Conservation (phyloP, 306 rosid species). For the Rubus idaeus region DNA sequence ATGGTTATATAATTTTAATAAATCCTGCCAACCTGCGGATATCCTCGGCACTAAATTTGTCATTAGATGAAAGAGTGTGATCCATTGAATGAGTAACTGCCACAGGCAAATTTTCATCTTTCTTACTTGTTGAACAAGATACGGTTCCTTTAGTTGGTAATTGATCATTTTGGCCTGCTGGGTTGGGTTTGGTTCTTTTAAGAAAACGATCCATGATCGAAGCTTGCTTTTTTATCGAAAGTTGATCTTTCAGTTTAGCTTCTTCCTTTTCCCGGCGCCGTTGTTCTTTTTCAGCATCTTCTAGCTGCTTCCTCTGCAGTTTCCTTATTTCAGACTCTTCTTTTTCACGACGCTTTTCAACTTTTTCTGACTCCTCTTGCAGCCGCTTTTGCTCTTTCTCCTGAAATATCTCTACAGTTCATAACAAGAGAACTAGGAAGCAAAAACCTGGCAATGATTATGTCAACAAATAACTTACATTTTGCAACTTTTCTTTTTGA, state of each 20-base stretch:
- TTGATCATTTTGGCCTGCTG: constrained; percentile 34
- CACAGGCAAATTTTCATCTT: constrained; percentile 35
- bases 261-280: constrained; percentile 76
- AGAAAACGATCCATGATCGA: constrained; percentile 91
- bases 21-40: constrained; percentile 53
- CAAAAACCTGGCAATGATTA: constrained; percentile 3
- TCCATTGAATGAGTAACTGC: constrained; percentile 77
- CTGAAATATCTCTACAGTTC: constrained; percentile 39
- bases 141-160: constrained; percentile 36
- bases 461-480: constrained; percentile 44
- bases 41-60: constrained; percentile 41
- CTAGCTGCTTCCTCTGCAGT: constrained; percentile 67
- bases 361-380: constrained; percentile 51
- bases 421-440: neutral
- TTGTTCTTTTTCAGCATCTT: constrained; percentile 71
- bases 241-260: constrained; percentile 65
- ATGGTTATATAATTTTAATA: constrained; percentile 15
- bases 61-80: constrained; percentile 47
- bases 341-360: constrained; percentile 48
- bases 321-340: constrained; percentile 55
- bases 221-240: constrained; percentile 67
- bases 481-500: constrained; percentile 47
- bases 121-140: constrained; percentile 33
- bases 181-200: constrained; percentile 54
- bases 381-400: constrained; percentile 50